These are phyloP conservation scores for Musa itinerans DNA, from an alignment of 176 grass and related monocot species.

Conservation along the genomic window DNA sequence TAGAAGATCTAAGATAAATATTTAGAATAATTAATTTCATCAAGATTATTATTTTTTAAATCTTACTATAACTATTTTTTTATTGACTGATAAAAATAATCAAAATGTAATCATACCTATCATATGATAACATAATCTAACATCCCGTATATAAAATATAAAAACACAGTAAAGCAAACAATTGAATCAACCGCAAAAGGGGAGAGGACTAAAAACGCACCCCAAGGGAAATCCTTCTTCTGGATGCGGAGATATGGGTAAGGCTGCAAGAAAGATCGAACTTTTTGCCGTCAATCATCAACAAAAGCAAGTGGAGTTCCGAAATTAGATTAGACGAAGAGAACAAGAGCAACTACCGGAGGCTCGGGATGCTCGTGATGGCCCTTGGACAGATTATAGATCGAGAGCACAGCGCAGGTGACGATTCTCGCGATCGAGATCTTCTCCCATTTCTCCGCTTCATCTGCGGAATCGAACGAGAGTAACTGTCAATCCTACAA, in stretches of 20 bases:
- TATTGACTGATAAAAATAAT: too few species aligned
- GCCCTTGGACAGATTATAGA: not conserved
- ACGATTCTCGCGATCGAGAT: not conserved
- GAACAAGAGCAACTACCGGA: not conserved
- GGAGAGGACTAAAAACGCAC: not conserved
- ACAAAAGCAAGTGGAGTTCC: not conserved
- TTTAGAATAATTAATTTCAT: too few species aligned
- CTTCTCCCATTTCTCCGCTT: conserved; percentile 12
- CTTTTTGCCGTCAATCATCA: not conserved
- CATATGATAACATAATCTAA: not conserved
- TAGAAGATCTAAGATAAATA: too few species aligned
- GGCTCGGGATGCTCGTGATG: not conserved
- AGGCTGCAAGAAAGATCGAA: not conserved
- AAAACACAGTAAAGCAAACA: not conserved
- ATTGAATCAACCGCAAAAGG: not conserved
- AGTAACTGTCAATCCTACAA: not conserved
- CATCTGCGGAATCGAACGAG: not conserved
- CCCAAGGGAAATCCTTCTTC: conserved; percentile 14
- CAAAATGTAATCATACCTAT: too few species aligned
- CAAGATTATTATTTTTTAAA: too few species aligned
- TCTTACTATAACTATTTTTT: too few species aligned
- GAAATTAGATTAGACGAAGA: not conserved
- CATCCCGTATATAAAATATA: not conserved
- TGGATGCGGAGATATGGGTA: conserved; percentile 4
- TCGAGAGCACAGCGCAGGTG: not conserved